A percentile compares a stretch with the other conserved stretches of the same genome.
Conservation (phyloP, 2,329 filamentous ascomycete genomes). For the Sporothrix inflata region DNA sequence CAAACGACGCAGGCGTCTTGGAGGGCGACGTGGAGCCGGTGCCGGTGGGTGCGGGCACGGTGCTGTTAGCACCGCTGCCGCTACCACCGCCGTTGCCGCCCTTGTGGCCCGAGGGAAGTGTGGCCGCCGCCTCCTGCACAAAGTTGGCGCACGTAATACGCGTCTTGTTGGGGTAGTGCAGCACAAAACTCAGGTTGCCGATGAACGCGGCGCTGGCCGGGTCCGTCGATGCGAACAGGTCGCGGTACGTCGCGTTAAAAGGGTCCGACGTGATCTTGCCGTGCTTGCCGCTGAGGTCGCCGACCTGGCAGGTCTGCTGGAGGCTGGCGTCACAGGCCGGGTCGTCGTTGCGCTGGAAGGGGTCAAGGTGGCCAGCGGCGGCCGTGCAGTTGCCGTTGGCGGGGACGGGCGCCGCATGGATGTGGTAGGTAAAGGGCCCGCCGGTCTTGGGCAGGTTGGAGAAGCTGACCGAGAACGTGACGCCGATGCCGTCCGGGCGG, state of each 20-base stretch:
- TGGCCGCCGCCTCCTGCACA: conserved; percentile 37
- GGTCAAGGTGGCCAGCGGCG: conserved; percentile 71
- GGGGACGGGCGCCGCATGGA: conserved; percentile 68
- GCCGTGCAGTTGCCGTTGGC: conserved; percentile 70
- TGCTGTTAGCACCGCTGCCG: conserved; percentile 19
- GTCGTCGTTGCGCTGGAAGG: conserved; percentile 65
- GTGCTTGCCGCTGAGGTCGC: conserved; percentile 76
- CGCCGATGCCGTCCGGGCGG: conserved; percentile 39
- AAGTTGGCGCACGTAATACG: conserved; percentile 70
- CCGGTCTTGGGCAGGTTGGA: conserved; percentile 41
- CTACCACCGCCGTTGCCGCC: conserved; percentile 25
- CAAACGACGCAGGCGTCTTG: conserved; percentile 9
- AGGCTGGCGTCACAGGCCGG: conserved; percentile 60
- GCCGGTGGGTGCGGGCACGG: conserved; percentile 32
- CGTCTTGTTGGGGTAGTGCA: conserved; percentile 67
- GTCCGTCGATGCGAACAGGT: conserved; percentile 60
- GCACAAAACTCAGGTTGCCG: conserved; percentile 65
- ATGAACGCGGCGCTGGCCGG: conserved; percentile 60
- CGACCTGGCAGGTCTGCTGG: conserved; percentile 72
- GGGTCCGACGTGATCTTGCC: conserved; percentile 60
- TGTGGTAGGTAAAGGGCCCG: conserved; percentile 61
- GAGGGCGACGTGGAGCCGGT: not conserved
- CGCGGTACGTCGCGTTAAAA: conserved; percentile 56
- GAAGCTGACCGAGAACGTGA: conserved; percentile 40
- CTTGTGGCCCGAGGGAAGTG: conserved; percentile 31